phyloP scores from a whole-genome alignment of 495 filamentous ascomycete genomes.

The Annulohypoxylon bovei region DNA sequence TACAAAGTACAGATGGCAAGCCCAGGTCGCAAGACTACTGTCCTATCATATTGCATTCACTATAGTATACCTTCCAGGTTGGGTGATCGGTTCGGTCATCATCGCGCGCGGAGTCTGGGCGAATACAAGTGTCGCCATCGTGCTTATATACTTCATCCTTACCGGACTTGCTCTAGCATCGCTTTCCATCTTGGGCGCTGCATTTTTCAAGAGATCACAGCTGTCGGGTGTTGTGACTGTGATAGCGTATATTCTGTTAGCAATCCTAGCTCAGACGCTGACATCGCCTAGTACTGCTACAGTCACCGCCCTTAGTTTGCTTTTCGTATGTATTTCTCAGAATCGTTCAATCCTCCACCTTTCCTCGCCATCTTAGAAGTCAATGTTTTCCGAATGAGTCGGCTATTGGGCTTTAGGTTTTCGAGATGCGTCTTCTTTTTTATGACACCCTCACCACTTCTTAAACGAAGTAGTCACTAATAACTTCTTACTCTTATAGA shows the following conservation, averaged over 20 bases:
- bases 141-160: conserved; percentile 71
- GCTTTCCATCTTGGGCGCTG: conserved; percentile 73
- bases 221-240: conserved; percentile 76
- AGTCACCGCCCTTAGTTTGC: conserved; percentile 69
- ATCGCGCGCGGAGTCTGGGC: conserved; percentile 69
- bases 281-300: conserved; percentile 64
- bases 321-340: conserved; percentile 60
- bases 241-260: conserved; percentile 72
- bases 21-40: conserved; percentile 72
- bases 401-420: background rate
- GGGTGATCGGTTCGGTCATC: conserved; percentile 73
- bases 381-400: background rate
- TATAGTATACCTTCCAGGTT: conserved; percentile 72
- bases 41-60: conserved; percentile 76
- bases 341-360: background rate
- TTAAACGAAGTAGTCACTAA: background rate
- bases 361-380: background rate
- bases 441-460: background rate
- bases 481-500: conserved; percentile 27
- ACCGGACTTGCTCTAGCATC: conserved; percentile 71
- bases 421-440: background rate
- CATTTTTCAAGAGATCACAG: conserved; percentile 82
- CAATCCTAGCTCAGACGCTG: conserved; percentile 73
- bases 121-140: conserved; percentile 65
- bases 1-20: conserved; percentile 69